Conservation (phyloP, 768 basidiomycete genomes). For the Termitomyces heimii region DNA sequence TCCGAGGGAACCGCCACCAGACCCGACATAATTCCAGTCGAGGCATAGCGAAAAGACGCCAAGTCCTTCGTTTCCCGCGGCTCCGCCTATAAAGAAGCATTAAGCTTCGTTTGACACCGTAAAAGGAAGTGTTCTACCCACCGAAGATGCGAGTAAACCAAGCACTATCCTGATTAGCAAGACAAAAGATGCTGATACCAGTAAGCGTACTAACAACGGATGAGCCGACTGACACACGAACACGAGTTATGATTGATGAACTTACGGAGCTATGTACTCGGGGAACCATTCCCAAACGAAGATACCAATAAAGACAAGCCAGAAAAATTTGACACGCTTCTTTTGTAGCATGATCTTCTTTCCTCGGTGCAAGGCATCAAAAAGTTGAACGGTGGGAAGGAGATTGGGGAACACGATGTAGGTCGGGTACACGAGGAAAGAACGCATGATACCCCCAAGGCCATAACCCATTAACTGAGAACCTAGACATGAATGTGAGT, state of each 20-base stretch:
- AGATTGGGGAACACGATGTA: slow-evolving; percentile 35
- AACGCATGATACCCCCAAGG: slow-evolving; percentile 22
- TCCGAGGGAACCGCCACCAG: slow-evolving; percentile 38
- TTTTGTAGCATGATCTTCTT: slow-evolving; percentile 36
- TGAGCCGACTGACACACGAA: neutral
- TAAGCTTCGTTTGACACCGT: neutral
- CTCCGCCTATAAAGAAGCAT: slow-evolving; percentile 30
- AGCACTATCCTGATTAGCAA: slow-evolving; percentile 30
- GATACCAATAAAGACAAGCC: slow-evolving; percentile 44
- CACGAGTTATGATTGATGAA: neutral
- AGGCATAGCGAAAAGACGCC: slow-evolving; percentile 53
- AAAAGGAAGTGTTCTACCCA: neutral
- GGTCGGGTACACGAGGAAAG: slow-evolving; percentile 45
- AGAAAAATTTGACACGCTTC: slow-evolving; percentile 56
- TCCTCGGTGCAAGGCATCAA: slow-evolving; percentile 36
- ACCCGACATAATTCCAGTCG: slow-evolving; percentile 57
- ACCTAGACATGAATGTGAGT: slow-evolving; percentile 8
- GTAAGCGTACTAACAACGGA: slow-evolving; percentile 35
- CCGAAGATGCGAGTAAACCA: slow-evolving; percentile 29
- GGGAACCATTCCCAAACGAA: slow-evolving; percentile 56
- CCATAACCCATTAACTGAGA: slow-evolving; percentile 38
- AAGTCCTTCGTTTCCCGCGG: slow-evolving; percentile 57
- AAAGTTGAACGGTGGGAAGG: slow-evolving; percentile 34
- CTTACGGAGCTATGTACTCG: slow-evolving; percentile 37
- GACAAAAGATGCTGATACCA: slow-evolving; percentile 56